Evolutionary conservation across 73 alveolate genomes (phyloP).

Genomic region (Halteria grandinella): DNA sequence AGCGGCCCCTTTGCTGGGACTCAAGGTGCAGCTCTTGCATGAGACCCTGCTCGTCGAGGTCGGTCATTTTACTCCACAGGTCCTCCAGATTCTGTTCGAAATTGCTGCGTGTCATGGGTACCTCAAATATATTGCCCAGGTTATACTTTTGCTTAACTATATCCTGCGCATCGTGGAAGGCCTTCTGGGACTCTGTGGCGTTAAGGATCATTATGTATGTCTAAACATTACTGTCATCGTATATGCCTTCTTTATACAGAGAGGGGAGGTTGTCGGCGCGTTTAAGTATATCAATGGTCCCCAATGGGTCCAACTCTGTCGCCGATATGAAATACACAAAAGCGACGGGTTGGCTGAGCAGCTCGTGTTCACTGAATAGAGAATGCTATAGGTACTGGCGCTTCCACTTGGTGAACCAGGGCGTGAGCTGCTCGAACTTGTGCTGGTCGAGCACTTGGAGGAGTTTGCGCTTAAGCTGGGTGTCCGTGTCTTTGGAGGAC

Average conservation of each 20-base stretch:
- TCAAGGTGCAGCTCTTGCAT: constrained; percentile 19
- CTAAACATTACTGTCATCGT: too few species aligned
- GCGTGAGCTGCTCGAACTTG: constrained; percentile 47
- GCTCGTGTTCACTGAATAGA: constrained; percentile 54
- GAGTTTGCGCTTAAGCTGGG: too few species aligned
- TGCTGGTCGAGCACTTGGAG: too few species aligned
- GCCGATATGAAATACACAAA: constrained; percentile 56
- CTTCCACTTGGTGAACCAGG: constrained; percentile 66
- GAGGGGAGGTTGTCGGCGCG: constrained; percentile 3
- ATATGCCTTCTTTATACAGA: constrained; percentile 46
- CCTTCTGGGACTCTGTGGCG: constrained; percentile 17
- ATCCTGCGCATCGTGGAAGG: constrained; percentile 20
- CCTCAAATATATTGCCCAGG: constrained; percentile 18
- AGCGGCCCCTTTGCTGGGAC: constrained; percentile 8
- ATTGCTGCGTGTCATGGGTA: constrained; percentile 26
- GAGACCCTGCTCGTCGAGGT: constrained; percentile 14
- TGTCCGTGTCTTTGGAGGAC: too few species aligned
- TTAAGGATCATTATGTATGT: too few species aligned
- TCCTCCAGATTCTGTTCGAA: not conserved
- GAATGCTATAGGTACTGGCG: constrained; percentile 41
- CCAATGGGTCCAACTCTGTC: constrained; percentile 53
- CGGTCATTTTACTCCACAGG: constrained; percentile 17
- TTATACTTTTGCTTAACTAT: constrained; percentile 13
- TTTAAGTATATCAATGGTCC: constrained; percentile 1
- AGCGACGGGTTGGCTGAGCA: constrained; percentile 49